These are phyloP conservation scores for Pyrenophora teres DNA, from an alignment of 2,329 filamentous ascomycete genomes.

Conservation along the genomic window DNA sequence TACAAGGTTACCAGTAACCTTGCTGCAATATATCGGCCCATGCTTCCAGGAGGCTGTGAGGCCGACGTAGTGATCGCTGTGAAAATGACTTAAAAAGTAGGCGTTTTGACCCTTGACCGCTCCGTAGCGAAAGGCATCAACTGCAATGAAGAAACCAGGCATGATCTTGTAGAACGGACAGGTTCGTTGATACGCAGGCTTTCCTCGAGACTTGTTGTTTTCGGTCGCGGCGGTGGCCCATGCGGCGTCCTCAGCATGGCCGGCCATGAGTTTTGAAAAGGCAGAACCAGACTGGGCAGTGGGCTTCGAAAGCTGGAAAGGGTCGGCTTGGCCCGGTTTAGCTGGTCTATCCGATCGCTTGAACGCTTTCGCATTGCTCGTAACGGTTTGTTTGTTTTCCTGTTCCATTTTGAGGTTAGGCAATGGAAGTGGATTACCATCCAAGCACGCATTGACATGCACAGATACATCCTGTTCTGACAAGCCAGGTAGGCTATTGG, in stretches of 20 bases:
- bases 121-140: slow-evolving; percentile 95
- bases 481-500: slow-evolving; percentile 62
- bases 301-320: slow-evolving; percentile 63
- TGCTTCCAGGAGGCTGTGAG: slow-evolving; percentile 87
- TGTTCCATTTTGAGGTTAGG: slow-evolving; percentile 34
- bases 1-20: slow-evolving; percentile 87
- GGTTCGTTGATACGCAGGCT: slow-evolving; percentile 83
- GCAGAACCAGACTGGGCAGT: slow-evolving; percentile 62
- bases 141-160: slow-evolving; percentile 87
- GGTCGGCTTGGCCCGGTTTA: slow-evolving; percentile 79
- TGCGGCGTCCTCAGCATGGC: slow-evolving; percentile 84
- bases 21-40: slow-evolving; percentile 95
- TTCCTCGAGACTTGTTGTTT: slow-evolving; percentile 78
- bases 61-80: slow-evolving; percentile 96
- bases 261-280: slow-evolving; percentile 91
- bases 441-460: slow-evolving; percentile 92
- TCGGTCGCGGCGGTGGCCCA: slow-evolving; percentile 86
- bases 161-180: slow-evolving; percentile 99
- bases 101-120: slow-evolving; percentile 89
- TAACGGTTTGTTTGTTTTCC: slow-evolving; percentile 12
- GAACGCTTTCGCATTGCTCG: slow-evolving; percentile 59
- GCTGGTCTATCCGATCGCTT: slow-evolving; percentile 69
- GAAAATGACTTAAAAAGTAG: slow-evolving; percentile 97
- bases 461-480: slow-evolving; percentile 69
- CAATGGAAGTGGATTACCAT: slow-evolving; percentile 73